Evolutionary conservation across 306 rosid genomes (phyloP).

Genomic region (Cicer judaicum): DNA sequence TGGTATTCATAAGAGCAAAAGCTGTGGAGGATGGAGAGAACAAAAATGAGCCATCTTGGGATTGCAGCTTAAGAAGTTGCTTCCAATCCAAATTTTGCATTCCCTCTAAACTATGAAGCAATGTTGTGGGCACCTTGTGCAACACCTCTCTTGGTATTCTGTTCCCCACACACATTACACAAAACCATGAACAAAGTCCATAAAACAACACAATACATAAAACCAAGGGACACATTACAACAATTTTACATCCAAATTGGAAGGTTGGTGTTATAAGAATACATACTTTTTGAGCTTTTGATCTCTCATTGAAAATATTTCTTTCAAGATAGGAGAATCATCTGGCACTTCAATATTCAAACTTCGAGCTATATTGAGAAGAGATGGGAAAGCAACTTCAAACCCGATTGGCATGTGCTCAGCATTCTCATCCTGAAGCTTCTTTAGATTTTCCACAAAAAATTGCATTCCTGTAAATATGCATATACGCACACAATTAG

Average conservation of each 20-base stretch:
- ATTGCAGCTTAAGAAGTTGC: slow-evolving; percentile 78
- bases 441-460: slow-evolving; percentile 60
- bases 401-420: slow-evolving; percentile 96
- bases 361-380: slow-evolving; percentile 70
- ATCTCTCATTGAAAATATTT: slow-evolving; percentile 63
- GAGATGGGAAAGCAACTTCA: slow-evolving; percentile 90
- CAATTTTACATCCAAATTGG: too few relatives aligned
- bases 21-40: slow-evolving; percentile 96
- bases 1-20: slow-evolving; percentile 78
- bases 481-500: neutral
- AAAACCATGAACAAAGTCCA: too few relatives aligned
- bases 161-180: slow-evolving; percentile 12
- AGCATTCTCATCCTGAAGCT: slow-evolving; percentile 67
- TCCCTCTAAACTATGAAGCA: slow-evolving; percentile 96
- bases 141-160: slow-evolving; percentile 87
- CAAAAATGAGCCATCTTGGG: slow-evolving; percentile 85
- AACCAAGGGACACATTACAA: too few relatives aligned
- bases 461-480: slow-evolving; percentile 60
- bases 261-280: neutral
- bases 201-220: too few relatives aligned
- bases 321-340: slow-evolving; percentile 64
- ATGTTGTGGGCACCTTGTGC: slow-evolving; percentile 84
- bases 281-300: slow-evolving; percentile 72
- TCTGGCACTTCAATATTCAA: slow-evolving; percentile 61
- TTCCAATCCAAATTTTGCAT: slow-evolving; percentile 82